Conservation (phyloP, 2,329 filamentous ascomycete genomes). For the Lasiodiplodia theobromae region DNA sequence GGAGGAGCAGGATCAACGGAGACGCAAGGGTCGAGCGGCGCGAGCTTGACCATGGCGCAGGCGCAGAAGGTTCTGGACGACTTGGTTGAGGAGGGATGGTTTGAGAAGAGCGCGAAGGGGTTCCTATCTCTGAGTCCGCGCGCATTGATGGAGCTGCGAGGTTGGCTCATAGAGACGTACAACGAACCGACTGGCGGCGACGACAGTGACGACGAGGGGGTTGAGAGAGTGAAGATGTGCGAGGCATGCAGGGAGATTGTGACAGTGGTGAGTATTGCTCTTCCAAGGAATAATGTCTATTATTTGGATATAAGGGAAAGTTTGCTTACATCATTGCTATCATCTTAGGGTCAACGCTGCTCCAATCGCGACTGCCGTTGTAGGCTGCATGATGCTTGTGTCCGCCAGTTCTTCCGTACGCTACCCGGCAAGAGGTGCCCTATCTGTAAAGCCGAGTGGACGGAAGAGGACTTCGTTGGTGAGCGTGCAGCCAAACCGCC, state of each 20-base stretch:
- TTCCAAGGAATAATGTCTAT: not conserved
- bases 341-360: constrained; percentile 31
- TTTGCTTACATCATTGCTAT: not conserved
- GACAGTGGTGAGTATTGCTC: constrained; percentile 62
- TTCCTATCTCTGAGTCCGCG: constrained; percentile 81
- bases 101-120: constrained; percentile 73
- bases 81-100: constrained; percentile 82
- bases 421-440: constrained; percentile 40
- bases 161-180: constrained; percentile 87
- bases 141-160: constrained; percentile 81
- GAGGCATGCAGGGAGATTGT: constrained; percentile 89
- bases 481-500: constrained; percentile 17
- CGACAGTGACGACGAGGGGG: constrained; percentile 43
- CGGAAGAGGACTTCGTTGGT: constrained; percentile 25
- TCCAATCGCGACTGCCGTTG: constrained; percentile 30
- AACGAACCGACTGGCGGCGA: constrained; percentile 71
- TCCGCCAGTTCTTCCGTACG: constrained; percentile 40
- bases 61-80: constrained; percentile 75
- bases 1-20: constrained; percentile 49
- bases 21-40: constrained; percentile 32
- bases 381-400: constrained; percentile 42
- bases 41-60: constrained; percentile 74
- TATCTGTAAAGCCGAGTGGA: constrained; percentile 41
- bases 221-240: constrained; percentile 82
- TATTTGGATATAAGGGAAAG: not conserved